These are phyloP conservation scores for Meira miltonrushii DNA, from an alignment of 1,284 basidiomycete genomes.

Conservation along the genomic window DNA sequence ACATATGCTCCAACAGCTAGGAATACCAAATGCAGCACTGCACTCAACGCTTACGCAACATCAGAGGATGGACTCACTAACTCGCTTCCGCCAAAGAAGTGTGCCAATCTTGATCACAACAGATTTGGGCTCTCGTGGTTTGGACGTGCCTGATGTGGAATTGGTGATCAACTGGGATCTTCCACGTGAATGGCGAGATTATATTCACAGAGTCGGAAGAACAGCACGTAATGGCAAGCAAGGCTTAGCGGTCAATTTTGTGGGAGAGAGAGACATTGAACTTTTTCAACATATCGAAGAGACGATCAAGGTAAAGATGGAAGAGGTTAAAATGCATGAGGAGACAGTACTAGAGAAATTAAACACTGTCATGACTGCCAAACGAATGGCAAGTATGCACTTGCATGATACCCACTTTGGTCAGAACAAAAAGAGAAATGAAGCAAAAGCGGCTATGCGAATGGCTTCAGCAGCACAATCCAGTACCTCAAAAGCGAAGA, in stretches of 20 bases:
- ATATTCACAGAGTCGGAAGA: conserved; percentile 64
- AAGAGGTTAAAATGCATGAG: conserved; percentile 60
- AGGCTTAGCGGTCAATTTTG: conserved; percentile 86
- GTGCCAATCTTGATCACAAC: conserved; percentile 48
- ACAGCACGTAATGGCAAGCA: conserved; percentile 89
- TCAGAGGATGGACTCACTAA: conserved; percentile 74
- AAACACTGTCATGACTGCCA: conserved; percentile 82
- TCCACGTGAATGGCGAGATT: conserved; percentile 62
- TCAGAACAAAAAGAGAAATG: conserved; percentile 73
- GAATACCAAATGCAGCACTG: conserved; percentile 77
- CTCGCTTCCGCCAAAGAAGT: conserved; percentile 72
- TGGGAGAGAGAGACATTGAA: conserved; percentile 88
- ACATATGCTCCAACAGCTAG: conserved; percentile 64
- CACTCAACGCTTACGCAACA: conserved; percentile 90
- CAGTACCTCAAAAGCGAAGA: conserved; percentile 1
- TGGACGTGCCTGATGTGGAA: conserved; percentile 64
- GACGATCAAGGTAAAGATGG: conserved; percentile 64
- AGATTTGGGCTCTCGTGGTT: conserved; percentile 50
- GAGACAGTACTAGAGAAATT: conserved; percentile 76
- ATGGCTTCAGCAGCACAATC: not conserved
- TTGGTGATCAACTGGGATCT: conserved; percentile 96
- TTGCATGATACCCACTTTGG: conserved; percentile 87
- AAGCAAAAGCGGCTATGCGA: conserved; percentile 57
- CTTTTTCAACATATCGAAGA: conserved; percentile 76
- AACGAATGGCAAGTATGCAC: conserved; percentile 81